Conservation (phyloP, 257 asterid genomes). For the Solanum neorickii region DNA sequence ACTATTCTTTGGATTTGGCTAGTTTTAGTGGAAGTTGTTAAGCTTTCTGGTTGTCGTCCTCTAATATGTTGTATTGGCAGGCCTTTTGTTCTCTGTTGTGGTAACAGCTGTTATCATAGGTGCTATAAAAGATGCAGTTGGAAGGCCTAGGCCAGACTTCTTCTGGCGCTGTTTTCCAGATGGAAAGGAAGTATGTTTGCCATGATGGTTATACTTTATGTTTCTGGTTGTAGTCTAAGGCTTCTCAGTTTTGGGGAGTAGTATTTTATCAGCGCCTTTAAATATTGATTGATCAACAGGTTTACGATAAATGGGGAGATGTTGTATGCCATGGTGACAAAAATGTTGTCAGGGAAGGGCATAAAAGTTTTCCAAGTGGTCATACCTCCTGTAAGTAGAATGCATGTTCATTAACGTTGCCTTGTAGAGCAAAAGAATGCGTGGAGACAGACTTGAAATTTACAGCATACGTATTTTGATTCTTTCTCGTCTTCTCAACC, state of each 20-base stretch:
- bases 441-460: not conserved
- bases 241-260: not conserved
- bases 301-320: constrained; percentile 57
- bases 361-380: constrained; percentile 89
- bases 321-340: constrained; percentile 68
- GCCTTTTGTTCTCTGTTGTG: constrained; percentile 48
- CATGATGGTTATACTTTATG: constrained; percentile 1
- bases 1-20: not conserved
- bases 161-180: constrained; percentile 96
- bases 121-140: constrained; percentile 70
- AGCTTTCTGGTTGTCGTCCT: not conserved
- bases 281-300: constrained; percentile 26
- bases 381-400: constrained; percentile 71
- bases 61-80: constrained; percentile 20
- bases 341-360: constrained; percentile 40
- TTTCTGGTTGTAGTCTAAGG: not conserved
- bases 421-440: not conserved
- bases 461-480: not conserved
- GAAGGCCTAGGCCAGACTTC: constrained; percentile 93
- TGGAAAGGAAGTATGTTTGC: constrained; percentile 59
- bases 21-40: not conserved
- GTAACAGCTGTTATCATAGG: constrained; percentile 61
- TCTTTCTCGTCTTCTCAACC: not conserved
- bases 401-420: not conserved
- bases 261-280: not conserved